Evolutionary conservation across 352 stramenopile species (phyloP).

Genomic region (Phytophthora parvispora): DNA sequence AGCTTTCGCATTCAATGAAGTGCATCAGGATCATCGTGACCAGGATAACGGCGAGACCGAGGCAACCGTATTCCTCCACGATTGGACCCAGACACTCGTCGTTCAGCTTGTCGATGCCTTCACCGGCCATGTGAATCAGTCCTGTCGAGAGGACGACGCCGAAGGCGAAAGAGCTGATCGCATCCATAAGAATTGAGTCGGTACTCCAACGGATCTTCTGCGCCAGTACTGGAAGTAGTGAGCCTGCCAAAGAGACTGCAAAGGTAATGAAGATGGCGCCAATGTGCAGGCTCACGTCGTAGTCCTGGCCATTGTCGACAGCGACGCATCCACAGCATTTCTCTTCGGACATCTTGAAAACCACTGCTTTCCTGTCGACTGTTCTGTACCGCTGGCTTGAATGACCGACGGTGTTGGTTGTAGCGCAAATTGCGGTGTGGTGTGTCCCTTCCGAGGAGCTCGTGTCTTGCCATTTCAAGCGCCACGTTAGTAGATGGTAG

Average conservation of each 20-base stretch:
- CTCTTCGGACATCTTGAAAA: not conserved
- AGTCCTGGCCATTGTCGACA: not conserved
- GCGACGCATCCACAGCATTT: constrained; percentile 8
- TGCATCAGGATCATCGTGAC: constrained; percentile 59
- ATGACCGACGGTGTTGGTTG: not conserved
- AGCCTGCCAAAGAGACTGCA: constrained; percentile 37
- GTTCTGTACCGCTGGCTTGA: not conserved
- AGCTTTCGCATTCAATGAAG: constrained; percentile 59
- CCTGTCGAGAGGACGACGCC: constrained; percentile 69
- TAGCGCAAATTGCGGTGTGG: constrained; percentile 1
- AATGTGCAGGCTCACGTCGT: constrained; percentile 50
- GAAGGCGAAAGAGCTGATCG: constrained; percentile 57
- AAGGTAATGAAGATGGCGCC: constrained; percentile 59
- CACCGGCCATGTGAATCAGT: constrained; percentile 77
- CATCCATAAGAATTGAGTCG: constrained; percentile 46
- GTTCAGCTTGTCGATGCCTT: constrained; percentile 57
- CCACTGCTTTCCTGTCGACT: not conserved
- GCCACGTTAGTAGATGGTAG: not conserved
- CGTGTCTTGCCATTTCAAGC: not conserved
- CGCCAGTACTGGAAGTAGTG: constrained; percentile 45
- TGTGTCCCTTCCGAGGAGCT: too few species aligned
- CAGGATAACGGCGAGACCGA: constrained; percentile 54
- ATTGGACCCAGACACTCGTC: constrained; percentile 54
- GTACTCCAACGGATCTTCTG: constrained; percentile 27
- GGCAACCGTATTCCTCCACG: constrained; percentile 51